A percentile compares a stretch with the other conserved stretches of the same genome.
These are phyloP conservation scores for Gossypium rotundifolium DNA, from an alignment of 345 rosid species.

Conservation along the genomic window DNA sequence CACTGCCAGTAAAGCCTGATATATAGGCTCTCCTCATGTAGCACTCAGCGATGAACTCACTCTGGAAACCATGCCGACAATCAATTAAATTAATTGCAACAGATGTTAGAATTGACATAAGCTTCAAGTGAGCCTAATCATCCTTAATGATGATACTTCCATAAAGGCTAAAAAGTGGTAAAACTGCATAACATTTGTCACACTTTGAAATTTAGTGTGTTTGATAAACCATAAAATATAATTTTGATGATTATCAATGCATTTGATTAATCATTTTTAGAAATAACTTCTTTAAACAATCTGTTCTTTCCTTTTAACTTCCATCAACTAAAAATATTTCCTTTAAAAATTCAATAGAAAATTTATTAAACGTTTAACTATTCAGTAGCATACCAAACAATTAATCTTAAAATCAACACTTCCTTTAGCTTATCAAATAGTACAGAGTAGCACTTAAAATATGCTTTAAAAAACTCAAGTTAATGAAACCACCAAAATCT, in stretches of 20 bases:
- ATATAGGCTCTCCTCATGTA: conserved; percentile 72
- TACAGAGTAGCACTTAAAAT: not conserved
- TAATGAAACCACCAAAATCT: not conserved
- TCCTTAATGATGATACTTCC: not conserved
- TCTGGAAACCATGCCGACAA: conserved; percentile 37
- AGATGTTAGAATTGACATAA: not conserved
- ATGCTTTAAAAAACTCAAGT: not conserved
- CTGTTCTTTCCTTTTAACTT: not conserved
- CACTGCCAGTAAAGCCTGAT: conserved; percentile 92
- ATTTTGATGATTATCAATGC: not conserved
- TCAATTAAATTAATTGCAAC: not conserved
- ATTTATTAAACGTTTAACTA: too few relatives aligned
- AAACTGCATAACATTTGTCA: not conserved
- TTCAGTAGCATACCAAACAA: not conserved
- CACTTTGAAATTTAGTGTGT: not conserved
- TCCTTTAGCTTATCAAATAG: not conserved
- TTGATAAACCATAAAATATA: not conserved
- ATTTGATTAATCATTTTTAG: not conserved
- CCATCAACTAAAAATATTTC: not conserved
- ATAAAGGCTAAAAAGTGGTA: not conserved
- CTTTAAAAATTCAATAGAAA: not conserved
- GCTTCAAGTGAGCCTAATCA: not conserved
- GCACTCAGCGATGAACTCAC: conserved; percentile 94
- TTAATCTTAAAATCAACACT: not conserved
- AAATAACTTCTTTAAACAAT: not conserved